Percentiles rank a stretch among this genome's conserved stretches.
Conservation (phyloP, 2,329 filamentous ascomycete genomes). For the Colletotrichum gloeosporioides region DNA sequence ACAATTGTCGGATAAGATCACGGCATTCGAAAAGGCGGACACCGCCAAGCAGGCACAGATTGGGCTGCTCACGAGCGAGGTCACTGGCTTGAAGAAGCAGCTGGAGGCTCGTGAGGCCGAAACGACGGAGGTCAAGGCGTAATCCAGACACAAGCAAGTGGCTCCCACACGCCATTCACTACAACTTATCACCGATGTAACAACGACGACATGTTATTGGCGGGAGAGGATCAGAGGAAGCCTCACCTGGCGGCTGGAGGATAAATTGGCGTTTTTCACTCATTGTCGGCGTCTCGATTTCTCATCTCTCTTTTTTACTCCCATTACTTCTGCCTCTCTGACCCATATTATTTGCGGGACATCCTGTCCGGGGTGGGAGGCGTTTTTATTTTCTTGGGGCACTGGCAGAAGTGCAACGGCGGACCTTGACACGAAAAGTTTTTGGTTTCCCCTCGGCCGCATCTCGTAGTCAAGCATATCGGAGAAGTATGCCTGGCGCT, state of each 20-base stretch:
- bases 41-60: constrained; percentile 42
- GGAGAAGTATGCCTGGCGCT: background rate
- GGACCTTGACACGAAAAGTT: constrained; percentile 19
- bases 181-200: constrained; percentile 19
- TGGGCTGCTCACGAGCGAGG: constrained; percentile 36
- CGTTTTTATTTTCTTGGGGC: constrained; percentile 7
- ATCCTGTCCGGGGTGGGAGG: background rate
- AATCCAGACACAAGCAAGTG: background rate
- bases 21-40: constrained; percentile 44
- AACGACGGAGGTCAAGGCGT: constrained; percentile 6
- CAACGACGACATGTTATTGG: constrained; percentile 21
- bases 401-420: constrained; percentile 8
- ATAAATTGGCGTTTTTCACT: constrained; percentile 23
- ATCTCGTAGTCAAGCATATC: background rate
- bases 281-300: constrained; percentile 21
- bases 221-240: background rate
- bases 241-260: constrained; percentile 1
- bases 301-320: constrained; percentile 14
- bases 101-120: constrained; percentile 27
- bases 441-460: background rate
- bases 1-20: constrained; percentile 45
- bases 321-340: background rate
- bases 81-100: constrained; percentile 37
- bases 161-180: background rate
- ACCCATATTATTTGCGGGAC: constrained; percentile 6